A percentile compares a stretch with the other conserved stretches of the same genome.
Evolutionary conservation across 2,329 filamentous ascomycete genomes (phyloP).

Genomic region (Penicillium sp.): DNA sequence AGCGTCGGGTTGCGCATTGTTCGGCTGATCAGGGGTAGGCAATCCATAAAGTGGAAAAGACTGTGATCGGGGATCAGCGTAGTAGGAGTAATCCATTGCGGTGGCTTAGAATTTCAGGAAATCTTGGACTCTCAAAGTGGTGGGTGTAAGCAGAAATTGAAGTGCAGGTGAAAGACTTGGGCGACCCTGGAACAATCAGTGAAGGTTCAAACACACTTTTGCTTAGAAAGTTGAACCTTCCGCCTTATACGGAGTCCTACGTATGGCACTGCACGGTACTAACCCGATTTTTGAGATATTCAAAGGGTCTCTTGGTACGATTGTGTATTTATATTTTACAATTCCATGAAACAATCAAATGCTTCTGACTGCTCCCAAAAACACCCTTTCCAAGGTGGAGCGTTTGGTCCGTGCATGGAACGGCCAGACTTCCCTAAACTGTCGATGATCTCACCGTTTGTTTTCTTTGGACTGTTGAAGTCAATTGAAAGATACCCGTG

Average conservation of each 20-base stretch:
- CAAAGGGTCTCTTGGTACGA: no score
- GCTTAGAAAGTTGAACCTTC: not conserved
- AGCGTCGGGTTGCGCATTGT: constrained; percentile 42
- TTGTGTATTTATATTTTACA: no score
- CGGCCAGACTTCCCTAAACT: not conserved
- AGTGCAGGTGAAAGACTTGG: not conserved
- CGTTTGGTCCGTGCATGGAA: not conserved
- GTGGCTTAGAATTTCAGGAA: not conserved
- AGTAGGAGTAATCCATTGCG: constrained; percentile 60
- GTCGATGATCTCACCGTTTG: constrained; percentile 3
- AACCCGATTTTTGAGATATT: no score
- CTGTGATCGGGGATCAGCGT: constrained; percentile 42
- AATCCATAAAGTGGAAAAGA: constrained; percentile 53
- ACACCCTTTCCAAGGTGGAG: not conserved
- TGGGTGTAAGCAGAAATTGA: not conserved
- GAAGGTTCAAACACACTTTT: not conserved
- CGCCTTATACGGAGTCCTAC: not conserved
- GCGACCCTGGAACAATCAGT: not conserved
- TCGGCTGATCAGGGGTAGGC: constrained; percentile 42
- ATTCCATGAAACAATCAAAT: not conserved
- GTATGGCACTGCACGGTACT: not conserved
- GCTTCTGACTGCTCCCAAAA: not conserved
- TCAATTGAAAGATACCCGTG: not conserved
- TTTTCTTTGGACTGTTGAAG: not conserved
- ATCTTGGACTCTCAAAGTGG: not conserved